phyloP scores from a whole-genome alignment of 2,329 filamentous ascomycete genomes.

The Penicillium sp. region DNA sequence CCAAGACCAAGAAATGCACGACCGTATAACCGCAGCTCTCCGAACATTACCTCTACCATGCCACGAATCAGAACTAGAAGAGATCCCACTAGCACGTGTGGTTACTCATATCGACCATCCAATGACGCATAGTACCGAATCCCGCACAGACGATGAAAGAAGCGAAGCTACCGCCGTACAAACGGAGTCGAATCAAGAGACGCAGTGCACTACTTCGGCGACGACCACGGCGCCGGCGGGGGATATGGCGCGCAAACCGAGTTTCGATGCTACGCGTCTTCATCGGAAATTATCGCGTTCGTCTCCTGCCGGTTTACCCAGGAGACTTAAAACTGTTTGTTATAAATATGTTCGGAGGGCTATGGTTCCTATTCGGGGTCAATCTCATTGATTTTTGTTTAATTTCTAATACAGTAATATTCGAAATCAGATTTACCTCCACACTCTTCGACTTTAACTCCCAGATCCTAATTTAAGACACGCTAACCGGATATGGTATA shows the following conservation, averaged over 20 bases:
- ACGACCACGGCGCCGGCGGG: not conserved
- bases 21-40: constrained; percentile 15
- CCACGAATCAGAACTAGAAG: constrained; percentile 4
- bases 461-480: constrained; percentile 3
- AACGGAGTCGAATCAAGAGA: constrained; percentile 6
- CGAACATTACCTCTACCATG: constrained; percentile 4
- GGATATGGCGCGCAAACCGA: not conserved
- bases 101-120: not conserved
- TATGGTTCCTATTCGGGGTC: constrained; percentile 16
- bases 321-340: constrained; percentile 18
- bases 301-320: constrained; percentile 7
- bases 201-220: not conserved
- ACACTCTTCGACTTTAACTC: constrained; percentile 12
- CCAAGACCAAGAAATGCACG: constrained; percentile 17
- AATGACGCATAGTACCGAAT: not conserved
- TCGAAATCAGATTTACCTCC: constrained; percentile 13
- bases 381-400: too few relatives aligned
- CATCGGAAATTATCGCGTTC: constrained; percentile 9
- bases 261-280: not conserved
- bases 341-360: constrained; percentile 18
- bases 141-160: constrained; percentile 6
- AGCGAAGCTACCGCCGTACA: constrained; percentile 14
- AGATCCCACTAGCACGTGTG: not conserved
- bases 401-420: constrained; percentile 4
- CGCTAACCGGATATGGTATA: constrained; percentile 3